phyloP scores from a whole-genome alignment of 495 filamentous ascomycete genomes.

The Penicillium salamii region DNA sequence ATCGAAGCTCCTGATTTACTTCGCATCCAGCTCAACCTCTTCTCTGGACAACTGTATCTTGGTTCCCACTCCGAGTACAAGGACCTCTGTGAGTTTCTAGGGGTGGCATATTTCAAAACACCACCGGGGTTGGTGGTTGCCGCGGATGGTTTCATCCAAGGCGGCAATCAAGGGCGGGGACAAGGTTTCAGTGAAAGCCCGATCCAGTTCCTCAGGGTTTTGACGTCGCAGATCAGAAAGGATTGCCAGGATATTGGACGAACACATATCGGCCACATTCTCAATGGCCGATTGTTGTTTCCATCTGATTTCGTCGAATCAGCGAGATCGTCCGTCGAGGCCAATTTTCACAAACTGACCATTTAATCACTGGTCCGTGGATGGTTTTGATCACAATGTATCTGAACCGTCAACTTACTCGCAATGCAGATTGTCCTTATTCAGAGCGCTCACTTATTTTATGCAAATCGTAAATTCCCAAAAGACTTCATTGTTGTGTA shows the following conservation, averaged over 20 bases:
- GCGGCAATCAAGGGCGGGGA: slow-evolving; percentile 12
- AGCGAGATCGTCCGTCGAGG: no score
- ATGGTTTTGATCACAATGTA: no score
- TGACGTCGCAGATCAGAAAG: slow-evolving; percentile 51
- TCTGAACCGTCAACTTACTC: no score
- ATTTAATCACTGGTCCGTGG: no score
- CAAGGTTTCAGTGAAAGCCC: slow-evolving; percentile 47
- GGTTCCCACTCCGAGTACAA: slow-evolving; percentile 51
- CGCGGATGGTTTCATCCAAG: slow-evolving; percentile 23
- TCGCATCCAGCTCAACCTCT: slow-evolving; percentile 56
- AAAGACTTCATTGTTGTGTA: no score
- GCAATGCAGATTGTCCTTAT: no score
- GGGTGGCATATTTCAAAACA: slow-evolving; percentile 36
- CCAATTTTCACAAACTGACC: no score
- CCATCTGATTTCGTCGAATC: not conserved
- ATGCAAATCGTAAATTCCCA: no score
- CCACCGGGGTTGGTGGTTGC: slow-evolving; percentile 45
- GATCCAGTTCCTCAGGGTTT: slow-evolving; percentile 47
- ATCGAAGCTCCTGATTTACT: no score
- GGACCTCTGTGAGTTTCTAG: slow-evolving; percentile 52
- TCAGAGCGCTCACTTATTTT: no score
- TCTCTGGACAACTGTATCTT: slow-evolving; percentile 66
- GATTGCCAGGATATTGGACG: slow-evolving; percentile 48
- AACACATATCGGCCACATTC: slow-evolving; percentile 55
- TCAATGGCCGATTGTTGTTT: slow-evolving; percentile 43